These are phyloP conservation scores for Elaeagnus macrophylla DNA, from an alignment of 306 rosid species.

Conservation along the genomic window DNA sequence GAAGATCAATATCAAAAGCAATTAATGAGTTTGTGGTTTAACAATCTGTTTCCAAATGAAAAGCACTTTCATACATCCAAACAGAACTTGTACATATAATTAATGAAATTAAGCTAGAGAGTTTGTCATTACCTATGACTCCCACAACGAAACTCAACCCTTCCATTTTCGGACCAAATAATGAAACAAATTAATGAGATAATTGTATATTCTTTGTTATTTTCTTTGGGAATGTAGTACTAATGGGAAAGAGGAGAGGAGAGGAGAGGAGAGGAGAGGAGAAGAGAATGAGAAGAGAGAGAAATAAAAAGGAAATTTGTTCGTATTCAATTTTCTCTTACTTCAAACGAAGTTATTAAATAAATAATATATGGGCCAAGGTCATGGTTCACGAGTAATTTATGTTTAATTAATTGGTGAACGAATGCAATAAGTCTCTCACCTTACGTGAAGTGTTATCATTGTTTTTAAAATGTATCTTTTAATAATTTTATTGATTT, in stretches of 20 bases:
- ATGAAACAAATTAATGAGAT: background rate
- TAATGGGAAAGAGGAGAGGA: background rate
- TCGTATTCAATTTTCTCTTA: no score
- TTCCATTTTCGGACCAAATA: conserved; percentile 24
- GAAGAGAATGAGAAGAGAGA: background rate
- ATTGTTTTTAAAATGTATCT: no score
- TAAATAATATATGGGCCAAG: no score
- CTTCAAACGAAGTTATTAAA: no score
- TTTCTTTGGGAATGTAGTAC: background rate
- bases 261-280: background rate
- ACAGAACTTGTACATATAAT: no score
- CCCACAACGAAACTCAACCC: conserved; percentile 40
- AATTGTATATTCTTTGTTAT: background rate
- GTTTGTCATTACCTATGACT: conserved; percentile 31
- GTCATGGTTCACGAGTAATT: no score
- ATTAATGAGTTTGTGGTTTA: background rate
- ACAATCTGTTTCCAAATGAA: background rate
- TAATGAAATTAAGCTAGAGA: background rate
- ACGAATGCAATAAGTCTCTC: no score
- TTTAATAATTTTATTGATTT: no score
- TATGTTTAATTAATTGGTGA: no score
- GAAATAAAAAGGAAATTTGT: no score
- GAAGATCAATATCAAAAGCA: background rate
- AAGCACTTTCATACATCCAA: background rate
- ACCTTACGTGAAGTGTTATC: no score